Conservation (phyloP, 2,329 filamentous ascomycete genomes). For the Amesomyces nigricolor region DNA sequence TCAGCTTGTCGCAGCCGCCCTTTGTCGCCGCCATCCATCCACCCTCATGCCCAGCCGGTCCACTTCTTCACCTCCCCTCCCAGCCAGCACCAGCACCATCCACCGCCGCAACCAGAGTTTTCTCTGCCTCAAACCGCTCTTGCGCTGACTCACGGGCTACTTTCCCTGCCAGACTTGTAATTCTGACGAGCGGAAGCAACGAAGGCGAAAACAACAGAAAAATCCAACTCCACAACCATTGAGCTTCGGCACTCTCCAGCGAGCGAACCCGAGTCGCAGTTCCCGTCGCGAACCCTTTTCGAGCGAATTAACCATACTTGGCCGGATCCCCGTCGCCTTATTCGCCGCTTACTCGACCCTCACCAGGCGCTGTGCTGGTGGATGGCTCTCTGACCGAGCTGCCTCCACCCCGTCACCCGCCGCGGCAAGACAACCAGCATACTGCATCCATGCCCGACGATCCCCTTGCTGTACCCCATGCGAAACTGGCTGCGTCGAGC, state of each 20-base stretch:
- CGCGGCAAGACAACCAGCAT: slow-evolving; percentile 21
- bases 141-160: slow-evolving; percentile 11
- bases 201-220: slow-evolving; percentile 18
- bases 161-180: slow-evolving; percentile 12
- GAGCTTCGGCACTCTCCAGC: slow-evolving; percentile 9
- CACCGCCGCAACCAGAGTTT: slow-evolving; percentile 1
- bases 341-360: neutral
- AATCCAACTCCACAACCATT: slow-evolving; percentile 10
- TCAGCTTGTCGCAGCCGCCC: neutral
- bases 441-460: slow-evolving; percentile 28
- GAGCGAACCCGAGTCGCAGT: neutral
- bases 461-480: slow-evolving; percentile 26
- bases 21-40: neutral
- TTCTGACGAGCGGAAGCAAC: slow-evolving; percentile 12
- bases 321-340: neutral
- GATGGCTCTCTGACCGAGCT: slow-evolving; percentile 24
- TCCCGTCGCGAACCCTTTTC: neutral
- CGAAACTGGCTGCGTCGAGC: slow-evolving; percentile 28
- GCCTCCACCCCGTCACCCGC: slow-evolving; percentile 10
- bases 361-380: slow-evolving; percentile 14
- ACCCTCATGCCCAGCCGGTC: neutral
- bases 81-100: neutral
- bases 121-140: neutral
- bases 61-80: neutral
- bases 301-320: neutral